Conservation (phyloP, 345 rosid genomes). For the Crucihimalaya himalaica region DNA sequence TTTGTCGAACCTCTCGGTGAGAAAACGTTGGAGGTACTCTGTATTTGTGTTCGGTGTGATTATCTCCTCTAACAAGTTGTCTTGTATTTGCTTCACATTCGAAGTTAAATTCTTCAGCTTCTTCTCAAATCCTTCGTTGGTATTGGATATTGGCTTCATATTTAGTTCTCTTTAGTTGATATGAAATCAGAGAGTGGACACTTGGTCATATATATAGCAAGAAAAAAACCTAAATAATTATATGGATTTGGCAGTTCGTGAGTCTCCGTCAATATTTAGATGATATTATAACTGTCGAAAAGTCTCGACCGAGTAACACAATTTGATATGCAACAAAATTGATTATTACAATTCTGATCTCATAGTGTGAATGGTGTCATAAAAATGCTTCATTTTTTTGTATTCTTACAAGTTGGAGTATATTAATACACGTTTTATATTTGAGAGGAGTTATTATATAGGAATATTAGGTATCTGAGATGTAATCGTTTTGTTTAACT, state of each 20-base stretch:
- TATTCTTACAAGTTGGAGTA: not conserved
- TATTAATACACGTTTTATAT: not conserved
- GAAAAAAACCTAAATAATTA: not conserved
- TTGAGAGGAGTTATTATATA: not conserved
- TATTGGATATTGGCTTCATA: constrained; percentile 22
- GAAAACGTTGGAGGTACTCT: constrained; percentile 61
- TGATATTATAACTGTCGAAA: not conserved
- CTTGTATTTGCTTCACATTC: constrained; percentile 58
- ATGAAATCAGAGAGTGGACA: constrained; percentile 8
- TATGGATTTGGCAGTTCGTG: not conserved
- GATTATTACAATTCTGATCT: constrained; percentile 1
- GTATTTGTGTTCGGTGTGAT: constrained; percentile 54
- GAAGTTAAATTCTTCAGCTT: constrained; percentile 61
- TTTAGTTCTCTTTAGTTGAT: constrained; percentile 25
- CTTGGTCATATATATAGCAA: constrained; percentile 31
- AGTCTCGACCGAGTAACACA: constrained; percentile 15
- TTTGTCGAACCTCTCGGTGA: constrained; percentile 48
- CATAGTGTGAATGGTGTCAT: constrained; percentile 14
- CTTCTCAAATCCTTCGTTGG: constrained; percentile 42
- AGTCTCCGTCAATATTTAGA: constrained; percentile 25
- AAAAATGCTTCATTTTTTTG: not conserved
- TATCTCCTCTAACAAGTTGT: constrained; percentile 53
- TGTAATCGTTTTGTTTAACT: not conserved
- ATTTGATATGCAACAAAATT: not conserved
- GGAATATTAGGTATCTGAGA: not conserved